These are phyloP conservation scores for Cercospora sp. DNA, from an alignment of 2,329 filamentous ascomycete species.

Conservation along the genomic window DNA sequence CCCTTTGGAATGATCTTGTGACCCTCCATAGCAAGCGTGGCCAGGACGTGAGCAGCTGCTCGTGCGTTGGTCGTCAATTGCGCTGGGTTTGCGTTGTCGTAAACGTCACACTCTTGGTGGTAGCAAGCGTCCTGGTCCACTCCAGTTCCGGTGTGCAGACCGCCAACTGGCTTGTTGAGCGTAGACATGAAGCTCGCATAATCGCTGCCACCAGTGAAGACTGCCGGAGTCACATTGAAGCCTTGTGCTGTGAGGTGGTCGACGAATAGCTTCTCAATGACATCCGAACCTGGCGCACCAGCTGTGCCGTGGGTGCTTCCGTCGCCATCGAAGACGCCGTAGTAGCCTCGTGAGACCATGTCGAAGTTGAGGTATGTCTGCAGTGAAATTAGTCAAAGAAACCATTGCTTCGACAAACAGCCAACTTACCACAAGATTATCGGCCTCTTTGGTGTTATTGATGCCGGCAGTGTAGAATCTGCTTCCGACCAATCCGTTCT, in stretches of 20 bases:
- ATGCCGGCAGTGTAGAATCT: slow-evolving; percentile 52
- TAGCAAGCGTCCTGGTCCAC: slow-evolving; percentile 43
- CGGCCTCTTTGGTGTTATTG: slow-evolving; percentile 49
- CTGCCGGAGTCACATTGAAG: slow-evolving; percentile 25
- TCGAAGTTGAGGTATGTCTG: slow-evolving; percentile 46
- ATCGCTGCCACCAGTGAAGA: slow-evolving; percentile 25
- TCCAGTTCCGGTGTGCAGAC: slow-evolving; percentile 37
- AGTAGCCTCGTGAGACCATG: slow-evolving; percentile 10
- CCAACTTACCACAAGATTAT: slow-evolving; percentile 64
- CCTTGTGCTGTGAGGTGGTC: slow-evolving; percentile 22
- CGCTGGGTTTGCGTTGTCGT: slow-evolving; percentile 48
- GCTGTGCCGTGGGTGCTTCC: slow-evolving; percentile 32
- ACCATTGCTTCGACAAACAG: slow-evolving; percentile 49
- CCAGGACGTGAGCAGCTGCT: slow-evolving; percentile 18
- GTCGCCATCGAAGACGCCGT: slow-evolving; percentile 41
- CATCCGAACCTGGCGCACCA: slow-evolving; percentile 19
- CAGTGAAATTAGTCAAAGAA: slow-evolving; percentile 46
- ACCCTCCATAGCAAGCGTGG: slow-evolving; percentile 20
- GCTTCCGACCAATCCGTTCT: slow-evolving; percentile 60
- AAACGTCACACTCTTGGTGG: slow-evolving; percentile 40
- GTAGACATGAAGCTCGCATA: slow-evolving; percentile 27
- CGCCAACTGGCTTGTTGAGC: slow-evolving; percentile 22
- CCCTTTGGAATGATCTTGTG: slow-evolving; percentile 17
- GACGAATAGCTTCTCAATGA: slow-evolving; percentile 24
- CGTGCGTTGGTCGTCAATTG: slow-evolving; percentile 15